Evolutionary conservation across 306 rosid species (phyloP), one percentile per base, ranked within the genome.

Genomic region (Hippophae tibetana): DNA sequence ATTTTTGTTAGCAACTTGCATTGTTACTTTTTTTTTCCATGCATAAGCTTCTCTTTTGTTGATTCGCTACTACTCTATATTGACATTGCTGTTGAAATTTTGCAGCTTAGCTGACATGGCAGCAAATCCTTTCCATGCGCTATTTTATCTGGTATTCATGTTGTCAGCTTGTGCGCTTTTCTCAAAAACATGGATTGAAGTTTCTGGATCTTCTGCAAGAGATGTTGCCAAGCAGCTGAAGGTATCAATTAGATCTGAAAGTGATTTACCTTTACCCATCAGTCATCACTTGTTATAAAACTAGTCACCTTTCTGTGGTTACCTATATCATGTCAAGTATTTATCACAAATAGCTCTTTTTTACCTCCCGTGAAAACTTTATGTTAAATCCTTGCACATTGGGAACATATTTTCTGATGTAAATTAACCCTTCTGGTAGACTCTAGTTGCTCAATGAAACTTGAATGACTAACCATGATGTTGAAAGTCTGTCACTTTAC

Each of bases 181-280:
- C 84, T 90, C 97, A 5, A 90, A 90, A 74, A 87, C 95, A 25
- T 90, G 97, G 97, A 90, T 90, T 68, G 95, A 90, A 81, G 97
- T 90, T 62, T 90, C 95, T 18, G 97, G 97, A 63, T 90, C 97
- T 25, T 90, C 95, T 73, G 97, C 97, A 13, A 83, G 52, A 65
- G 97, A 89, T 78, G 97, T 90, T 66, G 97, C 95, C 61, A 90
- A 87, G 79, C 95, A 82, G 68, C 81, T 90, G 51, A 90, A 84
- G 97, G 97, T 87, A 81, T 40, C 53, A 6, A 26, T n/a, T 54
- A 23, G 6, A 3, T 10, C 26, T 42, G 13, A 42, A 10, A 27
- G 53, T n/a, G 8, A 9, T 6, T 44, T 45, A 1, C 49, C 6
- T 7, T 3, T 23, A 7, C 23, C 23, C 23, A 18, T 2, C 2